These are phyloP conservation scores for Porpolomopsis calyptriformis DNA, from an alignment of 768 basidiomycete genomes.

Conservation along the genomic window DNA sequence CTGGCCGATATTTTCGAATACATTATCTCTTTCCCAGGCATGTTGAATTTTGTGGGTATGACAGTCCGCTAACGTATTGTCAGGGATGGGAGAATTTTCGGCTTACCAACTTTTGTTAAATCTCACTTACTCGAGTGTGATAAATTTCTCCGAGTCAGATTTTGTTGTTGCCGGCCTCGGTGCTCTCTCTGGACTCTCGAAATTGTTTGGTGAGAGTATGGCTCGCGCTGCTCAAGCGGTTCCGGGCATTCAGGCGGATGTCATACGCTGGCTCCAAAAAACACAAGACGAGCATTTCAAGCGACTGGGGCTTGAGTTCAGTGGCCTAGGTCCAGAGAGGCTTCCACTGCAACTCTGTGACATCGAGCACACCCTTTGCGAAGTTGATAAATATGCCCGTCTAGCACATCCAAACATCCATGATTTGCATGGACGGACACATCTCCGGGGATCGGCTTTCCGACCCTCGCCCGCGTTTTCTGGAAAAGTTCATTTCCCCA, in stretches of 20 bases:
- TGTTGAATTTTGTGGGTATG: not conserved
- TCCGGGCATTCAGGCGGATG: slow-evolving; percentile 38
- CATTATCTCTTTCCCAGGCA: slow-evolving; percentile 46
- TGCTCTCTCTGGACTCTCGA: slow-evolving; percentile 50
- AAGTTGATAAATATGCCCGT: slow-evolving; percentile 69
- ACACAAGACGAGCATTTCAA: slow-evolving; percentile 52
- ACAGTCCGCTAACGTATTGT: not conserved
- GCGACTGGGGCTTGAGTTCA: slow-evolving; percentile 44
- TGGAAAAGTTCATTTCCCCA: slow-evolving; percentile 30
- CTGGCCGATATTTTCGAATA: slow-evolving; percentile 56
- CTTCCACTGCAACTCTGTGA: slow-evolving; percentile 56
- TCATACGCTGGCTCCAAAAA: slow-evolving; percentile 54
- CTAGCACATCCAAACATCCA: slow-evolving; percentile 38
- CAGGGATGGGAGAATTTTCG: slow-evolving; percentile 56
- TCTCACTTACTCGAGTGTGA: slow-evolving; percentile 43
- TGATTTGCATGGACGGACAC: slow-evolving; percentile 20
- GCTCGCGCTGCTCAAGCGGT: slow-evolving; percentile 19
- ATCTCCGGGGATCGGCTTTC: slow-evolving; percentile 21
- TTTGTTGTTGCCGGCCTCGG: slow-evolving; percentile 65
- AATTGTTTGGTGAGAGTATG: slow-evolving; percentile 47
- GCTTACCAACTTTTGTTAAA: slow-evolving; percentile 58
- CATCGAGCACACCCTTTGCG: slow-evolving; percentile 71
- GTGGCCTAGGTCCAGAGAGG: slow-evolving; percentile 36
- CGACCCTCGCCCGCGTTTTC: slow-evolving; percentile 16
- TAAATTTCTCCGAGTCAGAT: slow-evolving; percentile 57